phyloP scores from a whole-genome alignment of 2,329 filamentous ascomycete species.

The Coniella vitis region DNA sequence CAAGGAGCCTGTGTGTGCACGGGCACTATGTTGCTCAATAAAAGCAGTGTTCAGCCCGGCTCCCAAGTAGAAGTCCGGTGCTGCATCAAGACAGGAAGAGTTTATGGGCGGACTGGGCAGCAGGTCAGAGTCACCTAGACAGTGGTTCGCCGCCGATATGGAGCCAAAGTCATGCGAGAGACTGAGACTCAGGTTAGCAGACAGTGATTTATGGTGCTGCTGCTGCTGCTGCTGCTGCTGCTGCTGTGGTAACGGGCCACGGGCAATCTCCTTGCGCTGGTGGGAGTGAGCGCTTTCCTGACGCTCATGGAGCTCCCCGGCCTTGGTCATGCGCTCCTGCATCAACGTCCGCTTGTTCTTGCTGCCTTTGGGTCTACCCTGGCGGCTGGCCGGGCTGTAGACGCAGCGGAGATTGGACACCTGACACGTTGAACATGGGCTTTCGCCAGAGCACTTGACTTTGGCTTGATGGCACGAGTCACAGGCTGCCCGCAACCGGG shows the following conservation, averaged over 20 bases:
- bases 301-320: neutral
- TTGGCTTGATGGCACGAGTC: constrained; percentile 20
- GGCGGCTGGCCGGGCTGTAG: constrained; percentile 19
- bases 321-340: constrained; percentile 7
- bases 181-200: neutral
- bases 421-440: constrained; percentile 18
- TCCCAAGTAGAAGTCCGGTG: neutral
- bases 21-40: neutral
- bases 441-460: constrained; percentile 18
- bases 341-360: constrained; percentile 20
- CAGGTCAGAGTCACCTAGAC: neutral
- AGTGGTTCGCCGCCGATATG: neutral
- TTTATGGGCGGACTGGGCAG: neutral
- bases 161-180: neutral
- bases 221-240: too few species aligned
- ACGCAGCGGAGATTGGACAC: constrained; percentile 13
- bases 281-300: neutral
- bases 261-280: neutral
- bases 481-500: constrained; percentile 19
- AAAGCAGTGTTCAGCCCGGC: neutral
- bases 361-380: constrained; percentile 20
- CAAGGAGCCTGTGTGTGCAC: neutral
- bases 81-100: neutral
- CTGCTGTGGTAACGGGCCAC: neutral
- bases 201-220: neutral